Evolutionary conservation across 164 flowering plant genomes (phyloP).

Genomic region (Magnolia changhungtana): DNA sequence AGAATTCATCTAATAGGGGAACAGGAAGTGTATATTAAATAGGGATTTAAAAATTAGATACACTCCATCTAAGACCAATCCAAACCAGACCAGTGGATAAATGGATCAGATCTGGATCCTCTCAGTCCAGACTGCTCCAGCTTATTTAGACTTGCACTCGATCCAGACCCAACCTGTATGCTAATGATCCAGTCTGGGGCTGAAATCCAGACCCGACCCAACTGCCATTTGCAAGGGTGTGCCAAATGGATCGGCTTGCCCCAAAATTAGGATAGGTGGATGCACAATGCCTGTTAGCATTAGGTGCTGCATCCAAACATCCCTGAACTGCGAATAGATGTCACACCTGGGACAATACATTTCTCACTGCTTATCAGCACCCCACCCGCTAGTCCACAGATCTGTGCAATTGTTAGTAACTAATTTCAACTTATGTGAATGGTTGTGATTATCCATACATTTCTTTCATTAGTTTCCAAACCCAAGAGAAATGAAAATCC

Average conservation of each 20-base stretch:
- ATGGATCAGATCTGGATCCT: too few relatives aligned
- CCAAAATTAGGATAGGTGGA: neutral
- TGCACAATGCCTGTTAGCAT: neutral
- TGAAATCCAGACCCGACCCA: neutral
- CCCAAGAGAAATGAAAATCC: neutral
- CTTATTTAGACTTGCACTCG: neutral
- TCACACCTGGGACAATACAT: neutral
- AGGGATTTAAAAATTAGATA: too few relatives aligned
- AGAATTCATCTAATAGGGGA: too few relatives aligned
- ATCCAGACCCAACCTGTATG: neutral
- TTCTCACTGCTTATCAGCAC: neutral
- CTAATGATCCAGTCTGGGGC: neutral
- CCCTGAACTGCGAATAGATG: neutral
- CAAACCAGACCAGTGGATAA: too few relatives aligned
- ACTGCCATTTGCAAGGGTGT: neutral
- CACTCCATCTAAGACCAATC: too few relatives aligned
- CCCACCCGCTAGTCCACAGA: neutral
- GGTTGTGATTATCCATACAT: neutral
- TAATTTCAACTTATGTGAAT: too few relatives aligned
- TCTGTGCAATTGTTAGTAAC: too few relatives aligned
- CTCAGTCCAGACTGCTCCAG: neutral
- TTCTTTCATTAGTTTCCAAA: neutral
- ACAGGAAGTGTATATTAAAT: too few relatives aligned
- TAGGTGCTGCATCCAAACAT: neutral
- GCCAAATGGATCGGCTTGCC: neutral